phyloP scores from a whole-genome alignment of 2,329 filamentous ascomycete species.

The Colletotrichum simmondsii region DNA sequence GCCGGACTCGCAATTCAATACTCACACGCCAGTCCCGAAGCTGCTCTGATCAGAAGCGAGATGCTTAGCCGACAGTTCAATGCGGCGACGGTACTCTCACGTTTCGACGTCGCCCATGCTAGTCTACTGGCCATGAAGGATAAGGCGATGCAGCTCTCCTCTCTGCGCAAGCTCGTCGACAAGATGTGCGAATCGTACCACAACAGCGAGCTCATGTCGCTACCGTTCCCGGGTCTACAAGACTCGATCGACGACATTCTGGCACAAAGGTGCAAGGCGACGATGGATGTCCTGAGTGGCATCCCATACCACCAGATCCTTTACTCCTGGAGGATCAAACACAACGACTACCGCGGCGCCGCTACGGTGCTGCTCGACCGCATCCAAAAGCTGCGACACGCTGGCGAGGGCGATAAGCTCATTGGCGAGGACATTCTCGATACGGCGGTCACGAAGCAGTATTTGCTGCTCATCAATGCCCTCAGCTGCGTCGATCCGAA shows the following conservation, averaged over 20 bases:
- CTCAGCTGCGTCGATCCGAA: constrained; percentile 84
- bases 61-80: constrained; percentile 87
- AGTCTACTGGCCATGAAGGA: constrained; percentile 81
- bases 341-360: constrained; percentile 86
- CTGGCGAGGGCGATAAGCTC: constrained; percentile 69
- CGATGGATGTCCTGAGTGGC: constrained; percentile 71
- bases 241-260: constrained; percentile 84
- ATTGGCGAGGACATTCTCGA: constrained; percentile 67
- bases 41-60: constrained; percentile 67
- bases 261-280: constrained; percentile 74
- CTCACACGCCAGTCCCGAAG: constrained; percentile 47
- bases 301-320: constrained; percentile 88
- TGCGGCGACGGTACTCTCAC: constrained; percentile 80
- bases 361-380: constrained; percentile 72
- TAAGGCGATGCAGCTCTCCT: constrained; percentile 75
- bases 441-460: constrained; percentile 77
- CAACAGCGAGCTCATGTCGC: constrained; percentile 74
- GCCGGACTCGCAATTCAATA: constrained; percentile 80
- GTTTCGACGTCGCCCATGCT: constrained; percentile 85
- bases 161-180: constrained; percentile 76
- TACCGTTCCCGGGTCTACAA: constrained; percentile 83
- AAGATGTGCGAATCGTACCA: constrained; percentile 76
- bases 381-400: constrained; percentile 69
- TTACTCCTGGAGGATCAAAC: constrained; percentile 88
- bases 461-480: constrained; percentile 92